Conservation (phyloP, 116 monocot species). For the Iris pallida region DNA sequence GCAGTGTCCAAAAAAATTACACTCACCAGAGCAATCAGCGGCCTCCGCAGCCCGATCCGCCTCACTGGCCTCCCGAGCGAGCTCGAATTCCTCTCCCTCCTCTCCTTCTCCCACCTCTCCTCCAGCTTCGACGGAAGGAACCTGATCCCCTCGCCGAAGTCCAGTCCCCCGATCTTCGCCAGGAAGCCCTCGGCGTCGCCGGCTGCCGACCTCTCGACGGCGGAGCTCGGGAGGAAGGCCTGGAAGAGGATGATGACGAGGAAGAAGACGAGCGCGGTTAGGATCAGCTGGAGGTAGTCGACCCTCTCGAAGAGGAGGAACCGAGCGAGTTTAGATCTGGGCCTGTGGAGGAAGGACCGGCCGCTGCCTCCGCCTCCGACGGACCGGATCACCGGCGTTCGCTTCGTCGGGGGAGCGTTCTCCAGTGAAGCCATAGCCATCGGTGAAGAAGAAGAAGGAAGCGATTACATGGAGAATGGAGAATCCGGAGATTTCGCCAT, state of each 20-base stretch:
- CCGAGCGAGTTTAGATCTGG: constrained; percentile 73
- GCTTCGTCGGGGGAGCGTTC: constrained; percentile 34
- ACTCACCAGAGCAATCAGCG: constrained; percentile 74
- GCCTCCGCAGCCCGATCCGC: constrained; percentile 49
- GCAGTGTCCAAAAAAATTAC: no score
- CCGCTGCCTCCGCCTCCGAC: constrained; percentile 10
- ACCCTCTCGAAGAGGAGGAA: constrained; percentile 85
- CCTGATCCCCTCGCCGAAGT: constrained; percentile 83
- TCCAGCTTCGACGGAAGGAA: constrained; percentile 68
- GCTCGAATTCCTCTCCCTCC: constrained; percentile 31
- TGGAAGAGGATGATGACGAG: constrained; percentile 78
- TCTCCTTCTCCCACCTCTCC: constrained; percentile 70
- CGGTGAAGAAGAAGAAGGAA: not conserved
- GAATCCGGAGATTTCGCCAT: no score
- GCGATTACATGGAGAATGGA: not conserved
- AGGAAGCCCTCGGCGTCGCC: constrained; percentile 3
- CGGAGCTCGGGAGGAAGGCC: constrained; percentile 67
- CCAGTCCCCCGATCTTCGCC: constrained; percentile 34
- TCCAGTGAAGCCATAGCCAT: constrained; percentile 56
- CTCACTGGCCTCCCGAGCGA: constrained; percentile 25
- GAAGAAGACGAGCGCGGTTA: constrained; percentile 65
- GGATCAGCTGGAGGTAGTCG: constrained; percentile 78
- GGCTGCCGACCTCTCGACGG: constrained; percentile 38
- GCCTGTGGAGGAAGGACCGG: constrained; percentile 48
- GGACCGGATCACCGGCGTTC: constrained; percentile 33